phyloP scores from a whole-genome alignment of 441 rosid genomes.

The Brassica balearica region DNA sequence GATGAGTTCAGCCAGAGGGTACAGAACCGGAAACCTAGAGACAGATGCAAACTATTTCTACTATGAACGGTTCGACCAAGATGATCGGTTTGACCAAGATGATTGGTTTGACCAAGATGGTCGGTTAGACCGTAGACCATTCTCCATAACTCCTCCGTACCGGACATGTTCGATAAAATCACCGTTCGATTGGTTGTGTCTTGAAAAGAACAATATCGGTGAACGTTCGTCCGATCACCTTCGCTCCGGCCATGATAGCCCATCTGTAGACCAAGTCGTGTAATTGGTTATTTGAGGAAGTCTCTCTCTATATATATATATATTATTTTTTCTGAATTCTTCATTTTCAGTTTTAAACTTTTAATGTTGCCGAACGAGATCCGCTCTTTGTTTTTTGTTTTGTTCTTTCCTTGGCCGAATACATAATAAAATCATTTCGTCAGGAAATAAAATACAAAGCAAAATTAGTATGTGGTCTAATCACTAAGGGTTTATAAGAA shows the following conservation, averaged over 20 bases:
- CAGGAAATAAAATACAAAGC: too few relatives aligned
- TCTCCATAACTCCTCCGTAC: slow-evolving; percentile 51
- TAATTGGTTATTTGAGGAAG: too few relatives aligned
- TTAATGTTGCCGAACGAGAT: background rate
- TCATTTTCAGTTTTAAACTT: background rate
- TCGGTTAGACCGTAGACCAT: slow-evolving; percentile 34
- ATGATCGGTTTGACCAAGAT: too few relatives aligned
- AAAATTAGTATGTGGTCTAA: too few relatives aligned
- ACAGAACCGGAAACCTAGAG: slow-evolving; percentile 49
- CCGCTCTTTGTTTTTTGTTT: background rate
- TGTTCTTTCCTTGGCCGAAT: background rate
- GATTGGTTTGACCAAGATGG: slow-evolving; percentile 38
- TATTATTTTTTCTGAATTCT: too few relatives aligned
- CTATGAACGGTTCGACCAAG: slow-evolving; percentile 46
- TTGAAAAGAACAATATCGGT: too few relatives aligned
- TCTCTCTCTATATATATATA: too few relatives aligned
- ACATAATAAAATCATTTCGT: background rate
- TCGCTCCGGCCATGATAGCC: too few relatives aligned
- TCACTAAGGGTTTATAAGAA: too few relatives aligned
- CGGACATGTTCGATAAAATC: slow-evolving; percentile 35
- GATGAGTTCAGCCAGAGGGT: slow-evolving; percentile 58
- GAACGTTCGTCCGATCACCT: too few relatives aligned
- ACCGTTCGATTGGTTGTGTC: too few relatives aligned
- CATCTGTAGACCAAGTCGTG: too few relatives aligned
- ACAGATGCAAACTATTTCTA: slow-evolving; percentile 40